A percentile compares a stretch with the other conserved stretches of the same genome.
These are phyloP conservation scores for Nicotiana tabacum DNA, from an alignment of 257 asterid genomes.

Conservation along the genomic window DNA sequence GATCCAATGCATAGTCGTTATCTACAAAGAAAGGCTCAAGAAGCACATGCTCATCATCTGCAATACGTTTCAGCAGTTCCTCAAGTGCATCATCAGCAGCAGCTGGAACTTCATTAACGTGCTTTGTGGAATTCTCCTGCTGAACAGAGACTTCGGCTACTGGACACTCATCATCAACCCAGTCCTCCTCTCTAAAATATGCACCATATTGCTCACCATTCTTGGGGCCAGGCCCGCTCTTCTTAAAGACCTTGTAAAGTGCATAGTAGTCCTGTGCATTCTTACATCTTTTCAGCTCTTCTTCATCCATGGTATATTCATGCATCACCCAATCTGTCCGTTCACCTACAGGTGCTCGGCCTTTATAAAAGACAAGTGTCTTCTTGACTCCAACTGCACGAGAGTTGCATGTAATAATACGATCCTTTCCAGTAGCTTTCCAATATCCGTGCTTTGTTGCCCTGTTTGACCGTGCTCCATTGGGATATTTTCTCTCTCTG, in stretches of 20 bases:
- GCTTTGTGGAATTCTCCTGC: constrained; percentile 19
- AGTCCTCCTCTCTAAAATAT: constrained; percentile 81
- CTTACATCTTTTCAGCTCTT: constrained; percentile 61
- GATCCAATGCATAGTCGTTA: constrained; percentile 22
- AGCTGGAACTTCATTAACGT: constrained; percentile 14
- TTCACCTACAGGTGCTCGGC: constrained; percentile 83
- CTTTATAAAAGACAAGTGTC: constrained; percentile 80
- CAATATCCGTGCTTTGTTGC: constrained; percentile 81
- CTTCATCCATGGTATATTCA: constrained; percentile 81
- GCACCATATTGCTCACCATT: constrained; percentile 99
- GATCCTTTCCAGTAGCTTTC: constrained; percentile 96
- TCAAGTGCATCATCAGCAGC: constrained; percentile 41
- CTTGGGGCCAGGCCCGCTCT: constrained; percentile 99
- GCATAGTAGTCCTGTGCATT: constrained; percentile 61
- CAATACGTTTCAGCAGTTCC: constrained; percentile 44
- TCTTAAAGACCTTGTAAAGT: constrained; percentile 78
- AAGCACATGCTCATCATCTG: constrained; percentile 40
- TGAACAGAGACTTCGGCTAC: constrained; percentile 23
- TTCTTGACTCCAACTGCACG: constrained; percentile 82
- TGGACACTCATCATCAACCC: constrained; percentile 50
- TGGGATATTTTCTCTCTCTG: constrained; percentile 82
- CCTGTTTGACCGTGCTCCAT: constrained; percentile 79
- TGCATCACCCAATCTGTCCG: constrained; percentile 99
- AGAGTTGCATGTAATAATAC: constrained; percentile 50
- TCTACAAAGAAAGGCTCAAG: constrained; percentile 25